A percentile compares a stretch with the other conserved stretches of the same genome.
Conservation (phyloP, 805 yeast genomes). For the Yarrowia hollandica region DNA sequence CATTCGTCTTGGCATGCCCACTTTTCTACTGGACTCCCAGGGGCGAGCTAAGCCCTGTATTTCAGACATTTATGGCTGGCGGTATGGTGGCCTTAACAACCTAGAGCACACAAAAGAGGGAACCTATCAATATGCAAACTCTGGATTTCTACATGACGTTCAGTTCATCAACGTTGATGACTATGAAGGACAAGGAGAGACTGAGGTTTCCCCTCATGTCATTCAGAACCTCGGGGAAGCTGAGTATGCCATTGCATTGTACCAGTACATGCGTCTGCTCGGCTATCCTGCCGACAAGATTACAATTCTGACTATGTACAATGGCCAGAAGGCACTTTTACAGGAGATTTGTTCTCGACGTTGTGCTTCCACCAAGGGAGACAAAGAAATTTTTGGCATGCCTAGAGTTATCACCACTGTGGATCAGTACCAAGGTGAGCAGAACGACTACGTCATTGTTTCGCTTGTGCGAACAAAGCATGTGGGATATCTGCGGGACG, state of each 20-base stretch:
- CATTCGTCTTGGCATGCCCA: conserved; percentile 35
- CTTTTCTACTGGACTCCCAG: conserved; percentile 34
- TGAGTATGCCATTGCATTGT: conserved; percentile 49
- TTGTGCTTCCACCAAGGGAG: conserved; percentile 34
- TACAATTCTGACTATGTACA: conserved; percentile 46
- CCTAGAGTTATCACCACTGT: conserved; percentile 39
- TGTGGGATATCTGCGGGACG: conserved; percentile 37
- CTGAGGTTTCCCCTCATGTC: conserved; percentile 36
- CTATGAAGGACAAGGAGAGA: conserved; percentile 40
- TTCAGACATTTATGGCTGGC: conserved; percentile 36
- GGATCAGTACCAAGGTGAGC: conserved; percentile 40
- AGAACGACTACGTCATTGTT: conserved; percentile 41
- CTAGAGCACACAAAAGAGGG: conserved; percentile 15
- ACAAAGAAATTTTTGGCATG: conserved; percentile 35
- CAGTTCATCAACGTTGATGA: conserved; percentile 43
- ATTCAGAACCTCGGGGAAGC: conserved; percentile 52
- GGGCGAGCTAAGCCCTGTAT: conserved; percentile 38
- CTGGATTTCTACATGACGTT: conserved; percentile 43
- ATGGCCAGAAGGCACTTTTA: conserved; percentile 47
- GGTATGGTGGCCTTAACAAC: conserved; percentile 31
- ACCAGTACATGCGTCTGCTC: conserved; percentile 48
- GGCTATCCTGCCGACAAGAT: conserved; percentile 48
- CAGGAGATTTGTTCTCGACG: conserved; percentile 45
- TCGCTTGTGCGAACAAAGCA: conserved; percentile 43
- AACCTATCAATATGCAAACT: conserved; percentile 37